Conservation (phyloP, 305 asterid species). For the Fraxinus sp. region DNA sequence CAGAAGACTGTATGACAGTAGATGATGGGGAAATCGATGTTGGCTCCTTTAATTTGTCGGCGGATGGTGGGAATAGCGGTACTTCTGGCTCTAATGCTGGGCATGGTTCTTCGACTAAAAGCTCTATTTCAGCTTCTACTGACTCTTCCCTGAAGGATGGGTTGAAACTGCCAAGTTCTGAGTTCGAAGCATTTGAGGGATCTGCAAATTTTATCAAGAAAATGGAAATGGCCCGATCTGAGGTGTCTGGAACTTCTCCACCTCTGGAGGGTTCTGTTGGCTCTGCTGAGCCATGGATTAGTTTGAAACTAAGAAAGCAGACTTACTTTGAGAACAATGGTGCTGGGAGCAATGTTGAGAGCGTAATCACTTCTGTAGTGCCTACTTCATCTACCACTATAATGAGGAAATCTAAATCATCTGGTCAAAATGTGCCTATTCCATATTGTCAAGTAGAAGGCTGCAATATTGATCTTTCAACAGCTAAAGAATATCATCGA, state of each 20-base stretch:
- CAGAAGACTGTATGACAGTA: constrained; percentile 57
- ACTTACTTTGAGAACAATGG: constrained; percentile 61
- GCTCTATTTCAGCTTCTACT: constrained; percentile 72
- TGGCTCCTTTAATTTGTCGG: constrained; percentile 60
- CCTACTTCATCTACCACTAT: constrained; percentile 42
- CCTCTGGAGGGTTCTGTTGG: constrained; percentile 51
- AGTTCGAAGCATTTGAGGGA: constrained; percentile 26
- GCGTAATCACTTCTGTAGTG: constrained; percentile 34
- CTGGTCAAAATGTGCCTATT: constrained; percentile 36
- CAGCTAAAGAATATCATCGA: constrained; percentile 79
- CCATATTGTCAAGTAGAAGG: constrained; percentile 78
- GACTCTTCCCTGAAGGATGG: constrained; percentile 59
- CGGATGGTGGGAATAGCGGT: constrained; percentile 46
- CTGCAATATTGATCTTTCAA: constrained; percentile 69
- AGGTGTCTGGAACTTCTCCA: constrained; percentile 43
- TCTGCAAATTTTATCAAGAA: constrained; percentile 39
- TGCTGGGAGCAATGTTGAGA: constrained; percentile 42
- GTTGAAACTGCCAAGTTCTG: constrained; percentile 27
- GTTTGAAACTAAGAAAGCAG: constrained; percentile 80
- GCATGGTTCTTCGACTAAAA: constrained; percentile 62
- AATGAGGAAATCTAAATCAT: constrained; percentile 48
- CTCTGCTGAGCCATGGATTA: constrained; percentile 61
- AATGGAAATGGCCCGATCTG: constrained; percentile 34
- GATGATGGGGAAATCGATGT: constrained; percentile 61
- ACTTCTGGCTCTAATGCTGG: constrained; percentile 64